Evolutionary conservation across 202 grass and related monocot species (phyloP).

Genomic region (Schoenoplectus triqueter): DNA sequence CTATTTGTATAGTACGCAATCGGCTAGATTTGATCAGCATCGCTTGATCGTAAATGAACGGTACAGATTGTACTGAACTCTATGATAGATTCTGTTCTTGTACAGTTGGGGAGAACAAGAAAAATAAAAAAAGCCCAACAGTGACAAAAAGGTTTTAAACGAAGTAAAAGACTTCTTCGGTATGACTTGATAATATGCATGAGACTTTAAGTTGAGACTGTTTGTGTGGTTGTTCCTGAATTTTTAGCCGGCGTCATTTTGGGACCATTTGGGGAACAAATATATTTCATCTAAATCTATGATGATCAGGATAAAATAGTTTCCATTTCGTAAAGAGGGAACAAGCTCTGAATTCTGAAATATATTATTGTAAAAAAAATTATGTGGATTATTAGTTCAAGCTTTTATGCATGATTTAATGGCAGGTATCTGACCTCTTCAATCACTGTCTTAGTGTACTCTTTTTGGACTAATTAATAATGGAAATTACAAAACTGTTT

Average conservation of each 20-base stretch:
- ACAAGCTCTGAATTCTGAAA: no score
- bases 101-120: not conserved
- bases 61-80: not conserved
- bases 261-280: not conserved
- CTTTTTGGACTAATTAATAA: no score
- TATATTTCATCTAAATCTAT: not conserved
- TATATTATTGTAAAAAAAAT: no score
- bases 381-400: no score
- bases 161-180: not conserved
- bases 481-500: no score
- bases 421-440: no score
- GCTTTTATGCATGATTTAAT: no score
- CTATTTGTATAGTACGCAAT: not conserved
- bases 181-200: no score
- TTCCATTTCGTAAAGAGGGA: not conserved
- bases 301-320: not conserved
- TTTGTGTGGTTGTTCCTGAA: not conserved
- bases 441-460: no score
- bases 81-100: not conserved
- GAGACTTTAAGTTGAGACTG: not conserved
- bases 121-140: not conserved
- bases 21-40: not conserved
- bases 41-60: not conserved
- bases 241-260: conserved; percentile 9
- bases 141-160: not conserved